Conservation (phyloP, 371 early-diverging fungal species). For the Mortierella polycephala region DNA sequence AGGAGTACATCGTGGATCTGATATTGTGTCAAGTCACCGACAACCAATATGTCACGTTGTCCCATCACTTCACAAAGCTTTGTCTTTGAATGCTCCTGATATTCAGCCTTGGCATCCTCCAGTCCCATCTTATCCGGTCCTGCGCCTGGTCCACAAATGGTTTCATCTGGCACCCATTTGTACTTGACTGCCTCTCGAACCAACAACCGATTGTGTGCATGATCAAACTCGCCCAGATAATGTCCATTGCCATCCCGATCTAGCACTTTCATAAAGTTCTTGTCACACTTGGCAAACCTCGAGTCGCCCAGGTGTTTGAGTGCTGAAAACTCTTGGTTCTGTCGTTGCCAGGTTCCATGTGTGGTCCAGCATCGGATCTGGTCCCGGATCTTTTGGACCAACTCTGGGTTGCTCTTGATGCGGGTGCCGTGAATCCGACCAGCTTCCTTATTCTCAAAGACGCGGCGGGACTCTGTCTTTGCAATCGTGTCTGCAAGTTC, state of each 20-base stretch:
- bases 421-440: constrained; percentile 33
- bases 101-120: constrained; percentile 23
- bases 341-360: constrained; percentile 41
- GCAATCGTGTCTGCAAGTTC: constrained; percentile 39
- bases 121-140: constrained; percentile 36
- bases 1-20: constrained; percentile 68
- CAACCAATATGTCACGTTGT: constrained; percentile 56
- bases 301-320: constrained; percentile 42
- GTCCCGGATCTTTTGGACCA: constrained; percentile 31
- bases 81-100: constrained; percentile 16
- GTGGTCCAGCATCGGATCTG: constrained; percentile 52
- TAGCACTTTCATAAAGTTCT: constrained; percentile 37
- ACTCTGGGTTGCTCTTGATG: constrained; percentile 20
- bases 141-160: constrained; percentile 34
- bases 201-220: constrained; percentile 20
- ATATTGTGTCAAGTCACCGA: constrained; percentile 68
- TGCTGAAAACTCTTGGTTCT: constrained; percentile 17
- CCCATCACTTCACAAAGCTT: constrained; percentile 32
- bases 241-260: constrained; percentile 47
- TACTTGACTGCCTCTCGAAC: constrained; percentile 52
- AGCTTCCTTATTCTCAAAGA: constrained; percentile 37
- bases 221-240: constrained; percentile 48
- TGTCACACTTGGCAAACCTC: constrained; percentile 45
- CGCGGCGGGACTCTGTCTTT: constrained; percentile 25
- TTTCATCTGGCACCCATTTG: constrained; percentile 48